phyloP scores from a whole-genome alignment of 148 eudicot species.

The Heliamphora exappendiculata region DNA sequence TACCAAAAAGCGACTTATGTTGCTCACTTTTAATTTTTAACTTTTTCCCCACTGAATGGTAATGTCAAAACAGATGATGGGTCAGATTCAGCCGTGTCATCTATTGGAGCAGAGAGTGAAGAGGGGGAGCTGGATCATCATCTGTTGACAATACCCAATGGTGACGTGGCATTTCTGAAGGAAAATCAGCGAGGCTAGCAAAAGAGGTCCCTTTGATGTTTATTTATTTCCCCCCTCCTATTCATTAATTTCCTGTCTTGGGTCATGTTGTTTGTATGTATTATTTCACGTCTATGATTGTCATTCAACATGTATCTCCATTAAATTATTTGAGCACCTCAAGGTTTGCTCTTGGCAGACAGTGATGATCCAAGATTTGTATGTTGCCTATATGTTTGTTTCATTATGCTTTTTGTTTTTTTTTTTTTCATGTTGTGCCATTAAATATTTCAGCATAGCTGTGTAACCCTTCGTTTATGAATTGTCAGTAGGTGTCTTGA shows the following conservation, averaged over 20 bases:
- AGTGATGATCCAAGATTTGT: slow-evolving; percentile 4
- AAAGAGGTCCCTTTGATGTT: slow-evolving; percentile 37
- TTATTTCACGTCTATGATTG: slow-evolving; percentile 3
- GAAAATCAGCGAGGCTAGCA: slow-evolving; percentile 61
- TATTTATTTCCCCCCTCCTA: not conserved
- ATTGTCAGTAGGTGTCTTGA: not conserved
- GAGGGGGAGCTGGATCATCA: slow-evolving; percentile 65
- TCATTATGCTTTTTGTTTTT: not conserved
- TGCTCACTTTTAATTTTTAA: not conserved
- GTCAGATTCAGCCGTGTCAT: slow-evolving; percentile 36
- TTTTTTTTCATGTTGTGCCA: not conserved
- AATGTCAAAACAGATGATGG: slow-evolving; percentile 40
- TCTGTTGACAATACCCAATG: slow-evolving; percentile 41
- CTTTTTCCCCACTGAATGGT: not conserved
- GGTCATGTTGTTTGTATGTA: slow-evolving; percentile 9
- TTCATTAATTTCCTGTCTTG: slow-evolving; percentile 2
- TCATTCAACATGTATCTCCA: not conserved
- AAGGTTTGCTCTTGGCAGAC: not conserved
- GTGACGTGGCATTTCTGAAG: slow-evolving; percentile 69
- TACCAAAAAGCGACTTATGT: not conserved
- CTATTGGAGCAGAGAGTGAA: slow-evolving; percentile 34
- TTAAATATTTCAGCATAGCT: not conserved
- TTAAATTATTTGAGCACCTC: not conserved
- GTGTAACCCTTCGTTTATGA: not conserved
- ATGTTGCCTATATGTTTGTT: not conserved